These are phyloP conservation scores for Beta macrorhiza DNA, from an alignment of 179 eudicot species.

Conservation along the genomic window DNA sequence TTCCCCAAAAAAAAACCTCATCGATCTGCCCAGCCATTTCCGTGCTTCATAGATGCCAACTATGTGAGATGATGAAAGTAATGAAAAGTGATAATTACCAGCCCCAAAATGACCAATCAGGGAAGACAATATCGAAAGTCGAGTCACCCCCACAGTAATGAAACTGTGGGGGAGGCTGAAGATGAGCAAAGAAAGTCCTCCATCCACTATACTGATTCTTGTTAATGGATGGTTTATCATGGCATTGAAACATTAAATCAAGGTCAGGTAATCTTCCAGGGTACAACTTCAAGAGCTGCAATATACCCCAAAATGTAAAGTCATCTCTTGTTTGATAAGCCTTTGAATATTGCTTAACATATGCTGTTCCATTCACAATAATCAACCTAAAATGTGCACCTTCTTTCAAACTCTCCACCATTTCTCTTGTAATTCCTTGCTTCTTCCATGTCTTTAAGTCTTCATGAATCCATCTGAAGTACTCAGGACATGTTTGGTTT, in stretches of 20 bases:
- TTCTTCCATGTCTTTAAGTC: slow-evolving; percentile 42
- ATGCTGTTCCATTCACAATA: slow-evolving; percentile 43
- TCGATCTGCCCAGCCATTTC: too few relatives aligned
- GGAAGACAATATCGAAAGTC: slow-evolving; percentile 49
- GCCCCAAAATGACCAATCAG: slow-evolving; percentile 78
- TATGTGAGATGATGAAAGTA: not conserved
- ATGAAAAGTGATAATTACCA: slow-evolving; percentile 37
- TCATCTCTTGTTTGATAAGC: slow-evolving; percentile 51
- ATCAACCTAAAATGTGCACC: slow-evolving; percentile 33
- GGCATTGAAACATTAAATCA: slow-evolving; percentile 50
- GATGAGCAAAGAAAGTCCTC: slow-evolving; percentile 26
- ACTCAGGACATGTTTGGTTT: slow-evolving; percentile 34
- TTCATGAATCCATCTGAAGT: slow-evolving; percentile 47
- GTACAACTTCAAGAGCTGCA: slow-evolving; percentile 50
- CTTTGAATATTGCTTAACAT: slow-evolving; percentile 33
- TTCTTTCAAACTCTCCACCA: slow-evolving; percentile 32
- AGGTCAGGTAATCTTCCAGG: slow-evolving; percentile 57
- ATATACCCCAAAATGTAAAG: slow-evolving; percentile 51
- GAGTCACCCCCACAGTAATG: slow-evolving; percentile 50
- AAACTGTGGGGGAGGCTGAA: slow-evolving; percentile 54
- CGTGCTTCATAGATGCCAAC: too few relatives aligned
- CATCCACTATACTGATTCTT: slow-evolving; percentile 24
- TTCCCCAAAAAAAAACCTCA: too few relatives aligned
- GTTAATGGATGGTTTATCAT: slow-evolving; percentile 35
- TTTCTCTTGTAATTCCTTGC: slow-evolving; percentile 33